phyloP scores from a whole-genome alignment of 1,284 basidiomycete species.

The Pascua guehoae region DNA sequence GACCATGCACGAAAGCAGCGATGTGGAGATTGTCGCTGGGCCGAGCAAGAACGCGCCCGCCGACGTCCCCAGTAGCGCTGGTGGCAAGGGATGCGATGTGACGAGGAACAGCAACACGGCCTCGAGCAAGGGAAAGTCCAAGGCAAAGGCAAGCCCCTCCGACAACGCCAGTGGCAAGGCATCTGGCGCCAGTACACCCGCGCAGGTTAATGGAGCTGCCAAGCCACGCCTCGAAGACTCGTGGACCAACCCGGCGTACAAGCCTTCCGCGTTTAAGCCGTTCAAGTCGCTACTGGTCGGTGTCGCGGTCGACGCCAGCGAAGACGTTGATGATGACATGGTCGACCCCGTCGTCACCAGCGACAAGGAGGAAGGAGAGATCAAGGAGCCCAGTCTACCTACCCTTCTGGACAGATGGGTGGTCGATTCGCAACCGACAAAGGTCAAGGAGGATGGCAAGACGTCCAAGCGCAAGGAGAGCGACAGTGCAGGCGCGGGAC shows the following conservation, averaged over 20 bases:
- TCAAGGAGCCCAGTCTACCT: neutral
- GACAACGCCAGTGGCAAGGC: conserved; percentile 1
- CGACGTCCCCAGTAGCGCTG: neutral
- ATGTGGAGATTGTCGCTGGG: neutral
- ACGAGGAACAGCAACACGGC: neutral
- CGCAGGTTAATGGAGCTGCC: too few relatives aligned
- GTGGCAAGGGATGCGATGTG: neutral
- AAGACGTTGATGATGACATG: too few relatives aligned
- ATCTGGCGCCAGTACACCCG: neutral
- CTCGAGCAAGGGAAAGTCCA: too few relatives aligned
- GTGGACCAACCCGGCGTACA: neutral
- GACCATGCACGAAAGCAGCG: neutral
- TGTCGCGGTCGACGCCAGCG: neutral
- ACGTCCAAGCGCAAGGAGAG: neutral
- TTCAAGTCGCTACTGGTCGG: conserved; percentile 6
- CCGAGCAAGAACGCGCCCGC: neutral
- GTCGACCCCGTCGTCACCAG: neutral
- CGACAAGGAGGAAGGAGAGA: neutral
- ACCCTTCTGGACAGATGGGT: too few relatives aligned
- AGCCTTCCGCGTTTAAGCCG: conserved; percentile 4
- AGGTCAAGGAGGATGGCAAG: neutral
- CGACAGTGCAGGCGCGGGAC: neutral
- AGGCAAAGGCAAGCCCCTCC: neutral
- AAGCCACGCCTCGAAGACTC: too few relatives aligned
- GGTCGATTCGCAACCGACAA: too few relatives aligned